Base-by-base conservation (phyloP, 768 basidiomycete species). In the Xanthoconium purpureum region DNA sequence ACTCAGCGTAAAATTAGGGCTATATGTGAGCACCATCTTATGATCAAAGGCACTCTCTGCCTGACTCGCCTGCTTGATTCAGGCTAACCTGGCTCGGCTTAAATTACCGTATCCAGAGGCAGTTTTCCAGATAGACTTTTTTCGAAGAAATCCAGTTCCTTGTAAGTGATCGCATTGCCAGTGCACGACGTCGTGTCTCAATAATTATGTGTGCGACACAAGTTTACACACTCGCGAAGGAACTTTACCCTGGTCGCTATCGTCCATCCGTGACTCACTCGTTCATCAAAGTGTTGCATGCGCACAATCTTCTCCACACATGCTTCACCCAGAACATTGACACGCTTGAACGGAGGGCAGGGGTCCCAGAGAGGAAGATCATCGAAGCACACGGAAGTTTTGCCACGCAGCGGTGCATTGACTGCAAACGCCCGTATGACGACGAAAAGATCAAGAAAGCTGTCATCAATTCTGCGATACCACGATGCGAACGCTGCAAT, bases 321-420 rank as follows among this genome's bases (percentile, higher is more conserved):
- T 91, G 89, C 74, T 91, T 91, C 65, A 93, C 92, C 6, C 94
- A 94, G 71, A 95, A 94, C 66, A 94, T 94, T 53, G 95, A 98
- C 68, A 95, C 93, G 0, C 82, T 98, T 14, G 96, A 98, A 67
- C 81, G 90, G 3, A 79, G 84, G 6, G 91, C 93, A 0, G 91
- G 91, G 6, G 80, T 97, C 0, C 84, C 89, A 0, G 78, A 71
- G 1, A 72, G 81, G 33, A 84, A 84, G 68, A 85, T 98, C 57
- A 79, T 98, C 47, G 96, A 98, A 74, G 97, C 97, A 0, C 97
- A 99, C 66, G 97, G 96, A 3, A 94, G 91, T 62, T 99, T 98
- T 62, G 96, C 96, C 0, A 74, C 78, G 2, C 91, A 96, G 52
- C 78, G 83, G 50, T 99, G 97, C 62, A 84, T 98, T 15, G 75